These are phyloP conservation scores for Pleurotus eryngii DNA, from an alignment of 768 basidiomycete genomes.

Conservation along the genomic window DNA sequence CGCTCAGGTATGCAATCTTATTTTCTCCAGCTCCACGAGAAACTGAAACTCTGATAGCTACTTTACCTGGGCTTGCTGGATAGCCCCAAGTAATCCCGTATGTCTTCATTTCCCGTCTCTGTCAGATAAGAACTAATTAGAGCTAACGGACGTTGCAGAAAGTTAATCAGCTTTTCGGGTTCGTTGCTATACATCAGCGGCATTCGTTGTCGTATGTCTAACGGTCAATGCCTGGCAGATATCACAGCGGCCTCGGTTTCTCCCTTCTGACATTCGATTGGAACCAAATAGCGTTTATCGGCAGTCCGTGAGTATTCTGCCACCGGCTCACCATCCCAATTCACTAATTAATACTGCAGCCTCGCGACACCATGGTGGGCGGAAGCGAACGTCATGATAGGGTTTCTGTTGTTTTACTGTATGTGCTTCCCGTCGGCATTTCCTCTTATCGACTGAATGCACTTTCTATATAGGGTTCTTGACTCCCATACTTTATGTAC, in stretches of 20 bases:
- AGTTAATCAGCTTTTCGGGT: constrained; percentile 61
- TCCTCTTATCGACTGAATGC: constrained; percentile 1
- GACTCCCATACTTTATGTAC: constrained; percentile 44
- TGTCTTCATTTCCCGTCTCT: constrained; percentile 13
- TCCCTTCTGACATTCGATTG: constrained; percentile 55
- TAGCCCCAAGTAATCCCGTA: constrained; percentile 54
- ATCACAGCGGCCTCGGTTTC: constrained; percentile 50
- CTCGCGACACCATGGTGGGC: constrained; percentile 66
- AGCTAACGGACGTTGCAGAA: constrained; percentile 25
- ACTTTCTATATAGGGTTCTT: constrained; percentile 37
- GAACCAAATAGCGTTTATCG: constrained; percentile 68
- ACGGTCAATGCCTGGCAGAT: constrained; percentile 23
- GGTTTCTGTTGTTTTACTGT: constrained; percentile 69
- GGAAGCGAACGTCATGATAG: constrained; percentile 61
- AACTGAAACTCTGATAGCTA: constrained; percentile 10
- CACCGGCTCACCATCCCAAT: constrained; percentile 8
- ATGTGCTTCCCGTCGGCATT: constrained; percentile 13
- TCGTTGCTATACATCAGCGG: constrained; percentile 8
- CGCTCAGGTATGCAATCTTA: constrained; percentile 37
- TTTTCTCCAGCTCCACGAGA: background rate
- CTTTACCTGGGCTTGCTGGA: constrained; percentile 56
- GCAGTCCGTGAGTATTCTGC: constrained; percentile 48
- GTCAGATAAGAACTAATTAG: background rate
- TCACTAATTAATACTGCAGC: constrained; percentile 18
- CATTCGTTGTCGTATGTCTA: background rate